A percentile compares a stretch with the other conserved stretches of the same genome.
Conservation (phyloP, 2,329 filamentous ascomycete genomes). For the Aspergillus awamori region DNA sequence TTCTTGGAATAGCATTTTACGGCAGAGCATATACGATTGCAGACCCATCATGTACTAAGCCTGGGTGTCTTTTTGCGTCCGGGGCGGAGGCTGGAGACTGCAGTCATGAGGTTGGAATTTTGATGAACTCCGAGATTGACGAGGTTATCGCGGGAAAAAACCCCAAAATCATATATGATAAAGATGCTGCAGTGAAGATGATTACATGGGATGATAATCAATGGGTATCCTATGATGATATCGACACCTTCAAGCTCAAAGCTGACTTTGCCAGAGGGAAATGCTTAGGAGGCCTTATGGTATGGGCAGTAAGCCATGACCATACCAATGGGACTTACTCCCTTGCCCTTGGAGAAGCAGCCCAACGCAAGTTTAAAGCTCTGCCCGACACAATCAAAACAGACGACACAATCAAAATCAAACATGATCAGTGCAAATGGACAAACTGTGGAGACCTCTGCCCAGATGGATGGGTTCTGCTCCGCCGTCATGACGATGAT, state of each 20-base stretch:
- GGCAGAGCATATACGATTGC: conserved; percentile 23
- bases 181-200: conserved; percentile 31
- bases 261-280: conserved; percentile 32
- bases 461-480: too few relatives aligned
- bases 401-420: too few relatives aligned
- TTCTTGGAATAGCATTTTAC: conserved; percentile 35
- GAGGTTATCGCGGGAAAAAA: conserved; percentile 28
- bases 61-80: conserved; percentile 36
- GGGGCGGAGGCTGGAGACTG: conserved; percentile 34
- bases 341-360: neutral
- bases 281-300: conserved; percentile 36
- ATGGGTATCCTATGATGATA: conserved; percentile 39
- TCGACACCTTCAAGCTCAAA: conserved; percentile 38
- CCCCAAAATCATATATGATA: conserved; percentile 16
- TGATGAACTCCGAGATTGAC: conserved; percentile 40
- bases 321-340: conserved; percentile 6
- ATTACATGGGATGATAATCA: conserved; percentile 29
- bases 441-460: too few relatives aligned
- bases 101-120: conserved; percentile 30
- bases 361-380: too few relatives aligned
- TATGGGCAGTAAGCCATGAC: conserved; percentile 20
- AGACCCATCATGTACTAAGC: conserved; percentile 23
- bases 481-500: too few relatives aligned
- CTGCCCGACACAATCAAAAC: too few relatives aligned
- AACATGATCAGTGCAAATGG: too few relatives aligned